Conservation (phyloP, 805 yeast species). For the Barnettozyma populi region DNA sequence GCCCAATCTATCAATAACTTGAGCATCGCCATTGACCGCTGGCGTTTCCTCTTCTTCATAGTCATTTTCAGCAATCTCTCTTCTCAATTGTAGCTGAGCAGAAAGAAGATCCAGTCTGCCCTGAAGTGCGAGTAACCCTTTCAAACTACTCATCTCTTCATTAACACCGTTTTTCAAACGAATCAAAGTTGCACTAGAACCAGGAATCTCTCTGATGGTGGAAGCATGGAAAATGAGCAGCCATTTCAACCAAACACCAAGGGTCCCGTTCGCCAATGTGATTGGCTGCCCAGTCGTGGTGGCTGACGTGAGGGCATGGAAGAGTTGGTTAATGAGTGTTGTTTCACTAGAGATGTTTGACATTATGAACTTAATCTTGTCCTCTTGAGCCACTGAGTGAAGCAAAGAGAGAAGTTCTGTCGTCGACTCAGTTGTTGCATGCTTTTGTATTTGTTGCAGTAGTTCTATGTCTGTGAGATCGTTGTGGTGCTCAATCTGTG, state of each 20-base stretch:
- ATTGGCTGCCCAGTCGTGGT: constrained; percentile 40
- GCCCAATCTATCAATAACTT: background rate
- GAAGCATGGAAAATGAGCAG: constrained; percentile 61
- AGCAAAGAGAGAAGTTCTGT: constrained; percentile 20
- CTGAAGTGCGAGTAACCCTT: constrained; percentile 70
- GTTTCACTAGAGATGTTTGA: constrained; percentile 18
- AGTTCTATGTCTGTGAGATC: background rate
- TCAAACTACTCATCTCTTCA: constrained; percentile 52
- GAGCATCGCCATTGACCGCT: constrained; percentile 5
- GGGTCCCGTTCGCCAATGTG: constrained; percentile 38
- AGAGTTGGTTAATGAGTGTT: constrained; percentile 31
- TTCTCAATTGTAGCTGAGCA: constrained; percentile 70
- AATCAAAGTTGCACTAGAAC: constrained; percentile 36
- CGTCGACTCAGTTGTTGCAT: background rate
- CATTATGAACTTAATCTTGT: constrained; percentile 36
- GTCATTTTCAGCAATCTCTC: constrained; percentile 38
- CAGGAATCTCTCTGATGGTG: constrained; percentile 5
- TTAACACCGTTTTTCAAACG: constrained; percentile 52
- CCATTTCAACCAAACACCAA: constrained; percentile 75
- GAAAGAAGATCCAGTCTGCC: constrained; percentile 78
- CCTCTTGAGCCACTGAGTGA: constrained; percentile 30
- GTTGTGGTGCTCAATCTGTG: background rate
- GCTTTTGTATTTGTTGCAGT: background rate
- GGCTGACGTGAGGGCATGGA: constrained; percentile 40
- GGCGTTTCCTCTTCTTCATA: constrained; percentile 25